These are phyloP conservation scores for Fomitopsis palustris DNA, from an alignment of 1,284 basidiomycete species.

Conservation along the genomic window DNA sequence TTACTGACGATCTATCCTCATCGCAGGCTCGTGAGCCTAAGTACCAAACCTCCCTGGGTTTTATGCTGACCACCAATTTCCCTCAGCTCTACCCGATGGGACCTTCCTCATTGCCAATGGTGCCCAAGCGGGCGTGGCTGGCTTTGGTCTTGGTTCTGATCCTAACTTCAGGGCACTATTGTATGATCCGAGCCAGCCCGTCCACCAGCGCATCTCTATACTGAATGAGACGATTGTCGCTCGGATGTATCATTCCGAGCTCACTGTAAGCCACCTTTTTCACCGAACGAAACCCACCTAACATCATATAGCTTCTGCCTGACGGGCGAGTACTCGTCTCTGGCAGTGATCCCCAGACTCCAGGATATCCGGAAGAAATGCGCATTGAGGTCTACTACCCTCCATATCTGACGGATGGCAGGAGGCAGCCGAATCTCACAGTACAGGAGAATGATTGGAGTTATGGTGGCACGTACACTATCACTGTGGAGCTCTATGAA, in stretches of 20 bases:
- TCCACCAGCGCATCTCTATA: conserved; percentile 63
- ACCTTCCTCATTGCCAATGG: conserved; percentile 75
- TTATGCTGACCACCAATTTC: too few relatives aligned
- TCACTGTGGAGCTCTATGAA: conserved; percentile 54
- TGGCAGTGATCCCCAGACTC: conserved; percentile 67
- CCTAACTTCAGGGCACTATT: conserved; percentile 65
- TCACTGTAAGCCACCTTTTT: conserved; percentile 25
- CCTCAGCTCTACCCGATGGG: conserved; percentile 58
- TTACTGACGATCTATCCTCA: neutral
- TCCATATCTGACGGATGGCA: conserved; percentile 63
- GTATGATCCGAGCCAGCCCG: conserved; percentile 61
- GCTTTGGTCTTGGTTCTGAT: conserved; percentile 64
- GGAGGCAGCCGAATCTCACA: conserved; percentile 54
- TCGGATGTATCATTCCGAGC: conserved; percentile 81
- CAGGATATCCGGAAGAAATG: conserved; percentile 62
- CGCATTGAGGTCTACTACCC: conserved; percentile 74
- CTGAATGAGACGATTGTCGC: conserved; percentile 70
- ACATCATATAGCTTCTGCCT: conserved; percentile 44
- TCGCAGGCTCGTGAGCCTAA: conserved; percentile 19
- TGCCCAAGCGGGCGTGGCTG: conserved; percentile 62
- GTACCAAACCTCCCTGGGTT: neutral
- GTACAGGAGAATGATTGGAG: conserved; percentile 58
- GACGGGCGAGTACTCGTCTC: conserved; percentile 71
- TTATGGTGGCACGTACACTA: conserved; percentile 46
- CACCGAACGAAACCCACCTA: neutral